Evolutionary conservation across 2,329 filamentous ascomycete species (phyloP).

Genomic region (Stachybotrys chlorohalonatus): DNA sequence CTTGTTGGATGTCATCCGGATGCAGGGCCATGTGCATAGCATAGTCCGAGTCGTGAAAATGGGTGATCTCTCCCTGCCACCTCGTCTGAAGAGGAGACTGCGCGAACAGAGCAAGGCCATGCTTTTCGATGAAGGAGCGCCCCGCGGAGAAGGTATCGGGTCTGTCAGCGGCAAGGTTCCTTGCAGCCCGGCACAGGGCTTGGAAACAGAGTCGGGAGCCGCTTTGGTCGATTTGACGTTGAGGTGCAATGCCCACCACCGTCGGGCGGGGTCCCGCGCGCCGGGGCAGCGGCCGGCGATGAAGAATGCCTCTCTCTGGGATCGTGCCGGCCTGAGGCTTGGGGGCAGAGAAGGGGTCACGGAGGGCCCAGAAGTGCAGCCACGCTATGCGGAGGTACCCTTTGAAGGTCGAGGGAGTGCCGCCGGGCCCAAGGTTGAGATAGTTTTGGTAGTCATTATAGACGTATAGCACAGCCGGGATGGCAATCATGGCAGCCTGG

Average conservation of each 20-base stretch:
- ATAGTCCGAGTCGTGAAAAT: conserved; percentile 68
- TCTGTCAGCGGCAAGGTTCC: conserved; percentile 36
- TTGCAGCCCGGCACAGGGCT: conserved; percentile 44
- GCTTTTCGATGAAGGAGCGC: conserved; percentile 73
- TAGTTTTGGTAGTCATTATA: conserved; percentile 69
- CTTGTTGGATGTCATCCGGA: conserved; percentile 62
- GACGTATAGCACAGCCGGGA: conserved; percentile 41
- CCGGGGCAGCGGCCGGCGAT: conserved; percentile 40
- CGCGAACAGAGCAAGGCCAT: conserved; percentile 68
- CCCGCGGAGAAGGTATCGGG: conserved; percentile 47
- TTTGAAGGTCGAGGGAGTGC: conserved; percentile 62
- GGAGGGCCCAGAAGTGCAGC: conserved; percentile 62
- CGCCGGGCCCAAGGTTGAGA: conserved; percentile 68
- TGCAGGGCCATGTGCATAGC: conserved; percentile 75
- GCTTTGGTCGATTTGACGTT: conserved; percentile 66
- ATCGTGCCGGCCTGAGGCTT: conserved; percentile 43
- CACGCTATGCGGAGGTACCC: conserved; percentile 69
- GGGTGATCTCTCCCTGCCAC: conserved; percentile 73
- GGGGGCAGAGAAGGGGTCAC: conserved; percentile 58
- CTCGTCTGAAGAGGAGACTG: conserved; percentile 56
- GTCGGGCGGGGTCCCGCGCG: conserved; percentile 55
- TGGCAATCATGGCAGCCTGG: conserved; percentile 39
- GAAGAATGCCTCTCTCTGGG: conserved; percentile 46
- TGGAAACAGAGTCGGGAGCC: conserved; percentile 44
- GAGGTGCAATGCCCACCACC: conserved; percentile 70